phyloP scores from a whole-genome alignment of 257 asterid species.

The Solanum dulcamara region DNA sequence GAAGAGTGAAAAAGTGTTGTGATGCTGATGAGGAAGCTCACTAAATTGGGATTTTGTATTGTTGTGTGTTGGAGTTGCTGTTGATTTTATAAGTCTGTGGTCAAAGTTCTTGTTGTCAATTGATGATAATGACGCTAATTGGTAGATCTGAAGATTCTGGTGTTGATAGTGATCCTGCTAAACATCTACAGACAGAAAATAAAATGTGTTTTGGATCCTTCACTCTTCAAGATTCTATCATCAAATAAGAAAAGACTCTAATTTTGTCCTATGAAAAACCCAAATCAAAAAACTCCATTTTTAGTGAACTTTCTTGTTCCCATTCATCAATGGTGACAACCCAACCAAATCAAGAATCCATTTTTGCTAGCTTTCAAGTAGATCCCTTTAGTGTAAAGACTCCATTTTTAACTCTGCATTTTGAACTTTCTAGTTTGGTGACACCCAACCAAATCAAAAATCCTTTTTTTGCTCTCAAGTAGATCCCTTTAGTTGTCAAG shows the following conservation, averaged over 20 bases:
- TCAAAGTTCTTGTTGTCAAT: constrained; percentile 12
- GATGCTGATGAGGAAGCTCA: neutral
- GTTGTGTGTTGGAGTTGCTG: neutral
- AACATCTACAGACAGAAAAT: neutral
- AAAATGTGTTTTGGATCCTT: constrained; percentile 3
- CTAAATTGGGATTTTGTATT: neutral
- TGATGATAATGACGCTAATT: constrained; percentile 40
- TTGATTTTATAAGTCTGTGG: constrained; percentile 5
- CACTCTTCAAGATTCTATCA: neutral
- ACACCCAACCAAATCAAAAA: neutral
- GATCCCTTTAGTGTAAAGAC: neutral
- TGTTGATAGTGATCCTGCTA: neutral
- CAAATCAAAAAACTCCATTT: neutral
- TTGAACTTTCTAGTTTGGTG: neutral
- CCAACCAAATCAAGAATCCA: neutral
- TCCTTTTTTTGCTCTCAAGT: neutral
- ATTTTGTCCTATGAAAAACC: neutral
- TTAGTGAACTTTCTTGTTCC: neutral
- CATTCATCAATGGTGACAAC: neutral
- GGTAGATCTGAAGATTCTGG: constrained; percentile 35
- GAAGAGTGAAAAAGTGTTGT: neutral
- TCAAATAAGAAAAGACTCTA: neutral
- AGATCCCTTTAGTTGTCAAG: neutral
- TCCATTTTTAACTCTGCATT: neutral
- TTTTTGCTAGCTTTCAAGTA: neutral